These are phyloP conservation scores for Rhodotorula sp. DNA, from an alignment of 1,284 basidiomycete genomes.

Conservation along the genomic window DNA sequence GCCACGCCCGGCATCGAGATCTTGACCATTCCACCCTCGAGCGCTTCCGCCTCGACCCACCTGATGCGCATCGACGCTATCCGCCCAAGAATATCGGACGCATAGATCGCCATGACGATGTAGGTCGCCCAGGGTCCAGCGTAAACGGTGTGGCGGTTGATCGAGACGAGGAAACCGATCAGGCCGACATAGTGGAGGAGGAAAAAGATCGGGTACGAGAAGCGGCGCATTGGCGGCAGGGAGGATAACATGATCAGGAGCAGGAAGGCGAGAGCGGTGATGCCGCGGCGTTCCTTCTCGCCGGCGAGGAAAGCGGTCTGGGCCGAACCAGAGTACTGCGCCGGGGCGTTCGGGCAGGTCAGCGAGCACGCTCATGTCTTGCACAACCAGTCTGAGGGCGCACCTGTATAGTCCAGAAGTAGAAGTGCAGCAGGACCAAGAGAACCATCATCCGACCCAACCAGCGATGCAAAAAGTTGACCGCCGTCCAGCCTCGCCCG, in stretches of 20 bases:
- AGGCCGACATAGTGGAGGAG: slow-evolving; percentile 34
- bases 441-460: slow-evolving; percentile 23
- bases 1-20: slow-evolving; percentile 47
- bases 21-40: slow-evolving; percentile 44
- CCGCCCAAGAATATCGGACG: slow-evolving; percentile 28
- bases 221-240: slow-evolving; percentile 21
- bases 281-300: slow-evolving; percentile 28
- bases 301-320: slow-evolving; percentile 22
- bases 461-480: slow-evolving; percentile 36
- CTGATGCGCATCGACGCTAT: slow-evolving; percentile 16
- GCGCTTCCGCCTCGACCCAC: slow-evolving; percentile 23
- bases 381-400: neutral
- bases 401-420: slow-evolving; percentile 34
- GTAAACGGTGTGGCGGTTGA: slow-evolving; percentile 37
- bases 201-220: slow-evolving; percentile 36
- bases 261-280: slow-evolving; percentile 31
- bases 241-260: slow-evolving; percentile 32
- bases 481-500: slow-evolving; percentile 19
- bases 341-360: neutral
- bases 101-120: slow-evolving; percentile 27
- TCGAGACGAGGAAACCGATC: slow-evolving; percentile 31
- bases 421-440: slow-evolving; percentile 30
- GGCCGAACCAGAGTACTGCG: slow-evolving; percentile 20
- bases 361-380: neutral
- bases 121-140: slow-evolving; percentile 30